Evolutionary conservation across 208 protist species (phyloP), one percentile per base, ranked within the genome.

Genomic region (Acanthamoeba triangularis): DNA sequence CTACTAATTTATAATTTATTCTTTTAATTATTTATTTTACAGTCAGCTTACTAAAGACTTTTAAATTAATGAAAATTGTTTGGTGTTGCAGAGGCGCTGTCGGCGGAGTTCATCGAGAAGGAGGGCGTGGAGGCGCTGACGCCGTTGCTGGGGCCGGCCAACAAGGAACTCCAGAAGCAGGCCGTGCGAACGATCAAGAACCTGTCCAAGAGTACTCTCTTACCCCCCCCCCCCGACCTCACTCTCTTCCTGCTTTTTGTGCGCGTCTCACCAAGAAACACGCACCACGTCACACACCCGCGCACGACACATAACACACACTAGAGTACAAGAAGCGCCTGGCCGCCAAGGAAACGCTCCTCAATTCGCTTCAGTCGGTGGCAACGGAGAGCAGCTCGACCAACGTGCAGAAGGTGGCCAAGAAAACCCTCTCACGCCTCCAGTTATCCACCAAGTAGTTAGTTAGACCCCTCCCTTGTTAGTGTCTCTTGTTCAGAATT

Each of bases 361-460:
- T 78, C 23, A 47, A 78, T n/a, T 30, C 30, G 69, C 69, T 78
- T 13, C 69, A 78, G 69, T 30, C 69, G 69, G 69, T 78, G 69
- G 30, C n/a, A 30, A 30, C 30, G 13, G 69, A 30, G 69, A 41
- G 30, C 30, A 78, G 69, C 69, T 78, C 69, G 30, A 20, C 69
- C 69, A 78, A 78, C 69, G 69, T 78, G 69, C 69, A 78, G 30
- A 78, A 78, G 69, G 69, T 78, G 30, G 69, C 69, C 69, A 78
- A 78, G 69, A 78, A 78, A n/a, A 78, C 69, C 13, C 69, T 78
- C 69, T 78, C 69, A 18, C 69, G 69, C 69, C 37, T 78, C 33
- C 69, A 78, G 37, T 20, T 41, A 30, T 78, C 69, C 30, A 47
- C 30, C 69, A 78, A 78, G 30, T 78, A n/a, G 37, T n/a, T n/a